Evolutionary conservation across 768 basidiomycete species (phyloP).

Genomic region (Lactifluus rugatus): DNA sequence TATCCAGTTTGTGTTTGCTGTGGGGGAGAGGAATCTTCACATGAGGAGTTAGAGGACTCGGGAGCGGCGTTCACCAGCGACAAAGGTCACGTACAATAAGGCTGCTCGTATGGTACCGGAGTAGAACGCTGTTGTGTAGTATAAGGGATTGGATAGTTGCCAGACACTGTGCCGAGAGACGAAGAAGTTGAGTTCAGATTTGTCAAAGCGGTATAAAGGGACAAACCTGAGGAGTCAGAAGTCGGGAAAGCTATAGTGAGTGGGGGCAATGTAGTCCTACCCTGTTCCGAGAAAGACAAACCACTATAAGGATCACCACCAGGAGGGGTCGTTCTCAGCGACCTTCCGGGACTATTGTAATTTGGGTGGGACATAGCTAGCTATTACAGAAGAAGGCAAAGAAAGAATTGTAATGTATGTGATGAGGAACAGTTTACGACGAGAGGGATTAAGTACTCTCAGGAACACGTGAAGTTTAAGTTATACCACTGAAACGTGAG

Average conservation of each 20-base stretch:
- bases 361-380: slow-evolving; percentile 19
- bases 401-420: slow-evolving; percentile 16
- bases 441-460: slow-evolving; percentile 10
- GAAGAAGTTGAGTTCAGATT: slow-evolving; percentile 11
- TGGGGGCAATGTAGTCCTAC: slow-evolving; percentile 20
- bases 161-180: slow-evolving; percentile 9
- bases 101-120: slow-evolving; percentile 4
- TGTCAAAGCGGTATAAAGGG: slow-evolving; percentile 10
- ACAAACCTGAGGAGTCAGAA: slow-evolving; percentile 19
- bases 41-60: neutral
- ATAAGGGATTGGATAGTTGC: slow-evolving; percentile 6
- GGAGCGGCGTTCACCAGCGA: neutral
- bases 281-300: slow-evolving; percentile 18
- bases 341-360: slow-evolving; percentile 16
- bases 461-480: neutral
- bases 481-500: neutral
- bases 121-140: slow-evolving; percentile 10
- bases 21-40: slow-evolving; percentile 5
- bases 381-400: slow-evolving; percentile 20
- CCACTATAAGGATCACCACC: slow-evolving; percentile 17
- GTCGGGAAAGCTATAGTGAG: slow-evolving; percentile 18
- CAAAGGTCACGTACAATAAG: slow-evolving; percentile 9
- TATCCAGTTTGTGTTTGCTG: slow-evolving; percentile 5
- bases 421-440: neutral
- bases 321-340: slow-evolving; percentile 7